These are phyloP conservation scores for Silene uniflora DNA, from an alignment of 148 eudicot species.

Conservation along the genomic window DNA sequence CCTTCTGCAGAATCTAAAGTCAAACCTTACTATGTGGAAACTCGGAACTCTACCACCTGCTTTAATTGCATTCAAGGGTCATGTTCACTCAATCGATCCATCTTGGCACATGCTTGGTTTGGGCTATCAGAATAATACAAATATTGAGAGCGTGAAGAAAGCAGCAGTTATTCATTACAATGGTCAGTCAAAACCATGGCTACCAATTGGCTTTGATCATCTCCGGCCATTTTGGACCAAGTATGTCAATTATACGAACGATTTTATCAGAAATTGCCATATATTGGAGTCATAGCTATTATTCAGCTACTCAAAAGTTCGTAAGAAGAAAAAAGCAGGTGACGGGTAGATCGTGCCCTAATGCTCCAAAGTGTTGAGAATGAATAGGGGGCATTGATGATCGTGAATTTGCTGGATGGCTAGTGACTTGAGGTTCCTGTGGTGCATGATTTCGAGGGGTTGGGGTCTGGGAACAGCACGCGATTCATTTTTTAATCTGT, in stretches of 20 bases:
- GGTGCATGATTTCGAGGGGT: conserved; percentile 25
- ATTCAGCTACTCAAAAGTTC: conserved; percentile 24
- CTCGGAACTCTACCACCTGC: conserved; percentile 99
- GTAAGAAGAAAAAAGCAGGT: conserved; percentile 28
- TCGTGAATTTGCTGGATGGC: conserved; percentile 25
- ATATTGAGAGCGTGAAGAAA: conserved; percentile 60
- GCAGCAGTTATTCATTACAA: conserved; percentile 99
- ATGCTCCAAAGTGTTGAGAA: conserved; percentile 30
- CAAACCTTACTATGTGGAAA: conserved; percentile 94
- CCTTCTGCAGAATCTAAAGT: conserved; percentile 75
- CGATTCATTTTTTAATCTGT: conserved; percentile 59
- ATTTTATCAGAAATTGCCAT: conserved; percentile 84
- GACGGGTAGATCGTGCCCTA: conserved; percentile 21
- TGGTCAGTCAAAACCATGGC: conserved; percentile 97
- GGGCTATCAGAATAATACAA: conserved; percentile 88
- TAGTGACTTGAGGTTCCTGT: conserved; percentile 23
- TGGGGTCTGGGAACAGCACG: conserved; percentile 31
- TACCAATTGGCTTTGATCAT: conserved; percentile 95
- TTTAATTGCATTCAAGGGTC: conserved; percentile 88
- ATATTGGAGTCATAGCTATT: conserved; percentile 64
- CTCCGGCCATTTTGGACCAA: conserved; percentile 97
- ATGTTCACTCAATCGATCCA: conserved; percentile 81
- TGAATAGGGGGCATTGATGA: conserved; percentile 24
- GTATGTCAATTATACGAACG: conserved; percentile 83
- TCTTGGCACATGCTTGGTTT: conserved; percentile 98